Conservation (phyloP, 768 basidiomycete genomes). For the Lentinula lateritia region DNA sequence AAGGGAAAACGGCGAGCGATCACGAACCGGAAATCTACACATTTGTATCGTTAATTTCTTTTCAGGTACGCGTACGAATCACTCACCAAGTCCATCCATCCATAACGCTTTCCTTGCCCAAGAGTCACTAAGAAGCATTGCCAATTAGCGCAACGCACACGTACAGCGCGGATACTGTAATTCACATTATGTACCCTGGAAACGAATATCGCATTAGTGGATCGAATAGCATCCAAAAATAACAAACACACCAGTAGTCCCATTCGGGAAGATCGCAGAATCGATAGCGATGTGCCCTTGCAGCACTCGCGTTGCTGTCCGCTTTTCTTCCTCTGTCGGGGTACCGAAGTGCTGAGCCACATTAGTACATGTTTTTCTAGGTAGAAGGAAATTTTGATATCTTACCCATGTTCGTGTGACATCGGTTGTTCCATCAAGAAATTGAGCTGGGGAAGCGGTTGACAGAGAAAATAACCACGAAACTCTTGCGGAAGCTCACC, state of each 20-base stretch:
- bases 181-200: slow-evolving; percentile 54
- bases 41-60: not conserved
- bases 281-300: slow-evolving; percentile 93
- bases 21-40: slow-evolving; percentile 53
- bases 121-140: slow-evolving; percentile 49
- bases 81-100: slow-evolving; percentile 79
- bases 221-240: slow-evolving; percentile 16
- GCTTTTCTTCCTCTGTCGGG: slow-evolving; percentile 76
- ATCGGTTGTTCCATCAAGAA: slow-evolving; percentile 92
- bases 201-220: not conserved
- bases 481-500: slow-evolving; percentile 31
- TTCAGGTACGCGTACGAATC: not conserved
- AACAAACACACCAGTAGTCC: slow-evolving; percentile 59
- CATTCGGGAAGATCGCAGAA: slow-evolving; percentile 73
- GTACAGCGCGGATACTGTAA: not conserved
- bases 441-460: slow-evolving; percentile 53
- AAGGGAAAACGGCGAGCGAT: slow-evolving; percentile 2
- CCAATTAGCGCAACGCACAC: not conserved
- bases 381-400: not conserved
- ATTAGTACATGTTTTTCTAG: not conserved
- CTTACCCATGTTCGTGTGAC: slow-evolving; percentile 84
- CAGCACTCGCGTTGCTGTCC: slow-evolving; percentile 86
- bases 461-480: not conserved
- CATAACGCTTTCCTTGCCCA: slow-evolving; percentile 77
- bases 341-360: slow-evolving; percentile 74